Evolutionary conservation across 1,139 yeast species (phyloP).

Genomic region (Scheffersomyces stambukii): DNA sequence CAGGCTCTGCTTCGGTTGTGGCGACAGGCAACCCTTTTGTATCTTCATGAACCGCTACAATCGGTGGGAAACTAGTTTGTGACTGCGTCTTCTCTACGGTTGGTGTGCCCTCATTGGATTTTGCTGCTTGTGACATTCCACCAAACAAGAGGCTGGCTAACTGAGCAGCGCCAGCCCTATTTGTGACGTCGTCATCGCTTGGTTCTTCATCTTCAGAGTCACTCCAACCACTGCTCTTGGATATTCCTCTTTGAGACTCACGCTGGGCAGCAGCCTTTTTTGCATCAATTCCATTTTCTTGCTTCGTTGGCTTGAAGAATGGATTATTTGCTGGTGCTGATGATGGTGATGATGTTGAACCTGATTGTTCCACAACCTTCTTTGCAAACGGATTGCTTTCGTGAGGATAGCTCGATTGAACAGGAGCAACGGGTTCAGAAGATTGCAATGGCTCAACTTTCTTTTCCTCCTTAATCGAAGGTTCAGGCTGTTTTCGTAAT

Average conservation of each 20-base stretch:
- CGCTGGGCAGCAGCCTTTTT: slow-evolving; percentile 61
- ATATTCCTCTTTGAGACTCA: slow-evolving; percentile 58
- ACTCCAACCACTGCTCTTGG: slow-evolving; percentile 54
- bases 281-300: slow-evolving; percentile 40
- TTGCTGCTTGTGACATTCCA: slow-evolving; percentile 50
- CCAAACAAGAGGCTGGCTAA: slow-evolving; percentile 62
- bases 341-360: slow-evolving; percentile 8
- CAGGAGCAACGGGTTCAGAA: slow-evolving; percentile 2
- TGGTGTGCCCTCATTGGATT: no score
- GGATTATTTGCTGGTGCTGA: slow-evolving; percentile 23
- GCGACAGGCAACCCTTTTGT: no score
- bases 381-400: slow-evolving; percentile 35
- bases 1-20: no score
- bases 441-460: slow-evolving; percentile 7
- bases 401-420: slow-evolving; percentile 8
- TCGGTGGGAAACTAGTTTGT: no score
- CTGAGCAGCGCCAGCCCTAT: slow-evolving; percentile 56
- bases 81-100: no score
- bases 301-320: slow-evolving; percentile 47
- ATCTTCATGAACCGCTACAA: no score
- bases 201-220: slow-evolving; percentile 56
- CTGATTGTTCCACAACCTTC: slow-evolving; percentile 7
- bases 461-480: slow-evolving; percentile 9
- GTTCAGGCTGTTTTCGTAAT: slow-evolving; percentile 10
- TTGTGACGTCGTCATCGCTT: slow-evolving; percentile 44